phyloP scores from a whole-genome alignment of 2,329 filamentous ascomycete species.

The Aureobasidium sp. region DNA sequence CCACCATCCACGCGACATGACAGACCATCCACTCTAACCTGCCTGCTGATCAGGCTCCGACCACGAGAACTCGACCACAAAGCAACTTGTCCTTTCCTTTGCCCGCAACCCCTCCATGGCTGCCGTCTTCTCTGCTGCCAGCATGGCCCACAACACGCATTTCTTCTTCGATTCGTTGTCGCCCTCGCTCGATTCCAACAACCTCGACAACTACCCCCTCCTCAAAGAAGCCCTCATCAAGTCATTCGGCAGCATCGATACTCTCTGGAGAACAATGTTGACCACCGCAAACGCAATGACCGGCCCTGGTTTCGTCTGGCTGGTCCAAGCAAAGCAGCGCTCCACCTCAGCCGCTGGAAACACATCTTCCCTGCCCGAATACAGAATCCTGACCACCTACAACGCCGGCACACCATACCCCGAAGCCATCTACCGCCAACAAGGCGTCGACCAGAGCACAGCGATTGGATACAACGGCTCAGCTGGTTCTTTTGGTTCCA shows the following conservation, averaged over 20 bases:
- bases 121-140: slow-evolving; percentile 88
- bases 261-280: slow-evolving; percentile 71
- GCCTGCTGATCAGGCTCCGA: slow-evolving; percentile 49
- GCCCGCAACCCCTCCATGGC: slow-evolving; percentile 74
- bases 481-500: slow-evolving; percentile 34
- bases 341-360: slow-evolving; percentile 22
- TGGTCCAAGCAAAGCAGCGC: slow-evolving; percentile 46
- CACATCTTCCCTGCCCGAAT: slow-evolving; percentile 33
- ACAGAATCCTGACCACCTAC: slow-evolving; percentile 78
- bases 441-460: slow-evolving; percentile 60
- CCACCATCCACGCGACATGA: background rate
- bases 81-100: slow-evolving; percentile 64
- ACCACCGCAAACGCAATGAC: slow-evolving; percentile 85
- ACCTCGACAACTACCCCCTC: slow-evolving; percentile 47
- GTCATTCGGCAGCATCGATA: slow-evolving; percentile 77
- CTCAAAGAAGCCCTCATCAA: slow-evolving; percentile 56
- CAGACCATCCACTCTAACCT: background rate
- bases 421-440: slow-evolving; percentile 71
- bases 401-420: slow-evolving; percentile 84
- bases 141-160: slow-evolving; percentile 88
- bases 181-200: slow-evolving; percentile 21
- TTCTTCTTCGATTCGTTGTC: slow-evolving; percentile 61
- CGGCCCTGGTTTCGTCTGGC: slow-evolving; percentile 94
- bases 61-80: slow-evolving; percentile 54
- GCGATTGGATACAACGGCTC: slow-evolving; percentile 27